Evolutionary conservation across 1,139 yeast genomes (phyloP), one percentile per base, ranked within the genome.

Genomic region (Yamadazyma siamensis): DNA sequence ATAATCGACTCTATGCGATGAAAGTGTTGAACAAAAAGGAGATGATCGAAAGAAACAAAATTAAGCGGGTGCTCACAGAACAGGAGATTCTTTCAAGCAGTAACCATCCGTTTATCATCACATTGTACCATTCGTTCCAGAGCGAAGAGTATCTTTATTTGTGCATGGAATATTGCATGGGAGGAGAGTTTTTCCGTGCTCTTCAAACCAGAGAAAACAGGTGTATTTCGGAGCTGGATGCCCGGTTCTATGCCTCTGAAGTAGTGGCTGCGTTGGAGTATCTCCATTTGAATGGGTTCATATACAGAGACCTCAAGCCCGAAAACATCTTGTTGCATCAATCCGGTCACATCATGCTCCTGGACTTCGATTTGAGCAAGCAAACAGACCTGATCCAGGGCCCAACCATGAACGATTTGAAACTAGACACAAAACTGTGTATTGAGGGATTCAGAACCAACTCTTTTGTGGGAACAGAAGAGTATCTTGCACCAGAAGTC

Each of bases 111-210:
- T 94, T 94, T 50, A 91, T 94, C 48, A 97, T 94, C 25, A 88
- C 98, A 0, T 67, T 94, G 26, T 89, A 94, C 52, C 98, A 94
- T 57, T 88, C 96, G 0, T 94, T 94, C 63, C 98, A 94, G 58
- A 83, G 95, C 9, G 94, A 86, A 34, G 96, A 89, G 43, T 80
- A 84, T 52, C 61, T 94, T n/a, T 94, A 89, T 50, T 72, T 94
- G 31, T 94, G 98, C 54, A 89, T 94, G 96, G 99, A 94, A 56
- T 94, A 91, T 50, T 94, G 98, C 54, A 88, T 91, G 94, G 99
- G 99, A 13, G 98, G 99, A 28, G 99, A 94, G 59, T 94, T 94
- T 53, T 94, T 94, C 66, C 68, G 98, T 37, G 98, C 98, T 0
- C 62, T 94, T 32, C 98, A 94, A 59, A 88, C 96, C 0, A 71